Evolutionary conservation across 164 flowering plant genomes (phyloP).

Genomic region (Magnolia changhungtana): DNA sequence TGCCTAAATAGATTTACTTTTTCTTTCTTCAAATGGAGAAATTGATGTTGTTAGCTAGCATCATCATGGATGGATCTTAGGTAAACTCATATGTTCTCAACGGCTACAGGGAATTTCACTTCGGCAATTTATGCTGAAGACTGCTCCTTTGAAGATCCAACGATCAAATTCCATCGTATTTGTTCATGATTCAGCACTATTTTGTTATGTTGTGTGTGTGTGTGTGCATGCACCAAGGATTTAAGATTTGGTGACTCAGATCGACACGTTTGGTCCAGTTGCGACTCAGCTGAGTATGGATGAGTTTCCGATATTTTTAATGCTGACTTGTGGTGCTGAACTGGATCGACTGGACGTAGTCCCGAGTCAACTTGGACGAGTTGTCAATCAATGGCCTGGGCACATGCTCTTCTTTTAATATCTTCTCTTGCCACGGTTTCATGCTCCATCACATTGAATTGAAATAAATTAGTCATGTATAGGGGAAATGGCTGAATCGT

Average conservation of each 20-base stretch:
- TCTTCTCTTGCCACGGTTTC: not conserved
- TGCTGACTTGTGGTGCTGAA: not conserved
- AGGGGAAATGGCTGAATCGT: too few species aligned
- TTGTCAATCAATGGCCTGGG: too few species aligned
- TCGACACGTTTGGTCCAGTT: not conserved
- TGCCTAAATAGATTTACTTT: not conserved
- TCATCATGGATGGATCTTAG: not conserved
- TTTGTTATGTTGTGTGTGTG: not conserved
- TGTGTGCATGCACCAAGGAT: not conserved
- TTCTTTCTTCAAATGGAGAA: not conserved
- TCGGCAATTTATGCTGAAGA: constrained; percentile 68
- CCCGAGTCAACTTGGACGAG: too few species aligned
- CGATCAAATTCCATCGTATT: constrained; percentile 75
- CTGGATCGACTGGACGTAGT: too few species aligned
- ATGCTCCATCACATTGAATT: too few species aligned
- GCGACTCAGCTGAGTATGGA: too few species aligned
- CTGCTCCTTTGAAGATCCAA: constrained; percentile 91
- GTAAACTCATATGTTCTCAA: not conserved
- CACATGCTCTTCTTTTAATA: not conserved
- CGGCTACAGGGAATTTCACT: constrained; percentile 58
- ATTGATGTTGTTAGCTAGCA: too few species aligned
- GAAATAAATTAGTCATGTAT: too few species aligned
- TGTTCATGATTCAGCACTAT: not conserved
- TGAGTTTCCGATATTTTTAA: not conserved
- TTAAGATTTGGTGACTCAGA: too few species aligned